phyloP scores from a whole-genome alignment of 78 protist species.

The Polysphondylium violaceum region DNA sequence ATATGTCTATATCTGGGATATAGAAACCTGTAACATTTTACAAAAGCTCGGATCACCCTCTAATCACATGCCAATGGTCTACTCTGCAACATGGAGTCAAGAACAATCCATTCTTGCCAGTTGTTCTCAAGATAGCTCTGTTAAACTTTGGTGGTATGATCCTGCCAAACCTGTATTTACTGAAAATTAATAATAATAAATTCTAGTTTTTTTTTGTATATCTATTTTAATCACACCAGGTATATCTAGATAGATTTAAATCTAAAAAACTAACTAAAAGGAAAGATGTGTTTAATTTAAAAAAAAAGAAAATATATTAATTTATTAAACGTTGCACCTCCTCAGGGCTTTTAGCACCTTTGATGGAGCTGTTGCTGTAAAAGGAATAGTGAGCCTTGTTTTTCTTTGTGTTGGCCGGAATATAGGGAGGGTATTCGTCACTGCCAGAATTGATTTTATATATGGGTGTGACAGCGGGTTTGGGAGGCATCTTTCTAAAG shows the following conservation, averaged over 20 bases:
- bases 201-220: too few species aligned
- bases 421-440: background rate
- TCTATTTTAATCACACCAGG: too few species aligned
- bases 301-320: too few species aligned
- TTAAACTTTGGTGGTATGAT: conserved; percentile 82
- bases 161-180: conserved; percentile 43
- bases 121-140: conserved; percentile 82
- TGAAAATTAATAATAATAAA: background rate
- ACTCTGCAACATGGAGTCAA: conserved; percentile 82
- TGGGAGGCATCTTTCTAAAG: conserved; percentile 72
- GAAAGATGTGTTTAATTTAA: too few species aligned
- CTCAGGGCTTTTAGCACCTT: too few species aligned
- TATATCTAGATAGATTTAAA: too few species aligned
- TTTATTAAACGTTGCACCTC: too few species aligned
- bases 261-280: too few species aligned
- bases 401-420: too few species aligned
- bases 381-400: too few species aligned
- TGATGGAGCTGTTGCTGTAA: too few species aligned
- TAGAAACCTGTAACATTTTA: conserved; percentile 69
- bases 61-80: conserved; percentile 48
- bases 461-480: conserved; percentile 2
- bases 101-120: conserved; percentile 75
- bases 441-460: conserved; percentile 14
- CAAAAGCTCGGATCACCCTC: conserved; percentile 72
- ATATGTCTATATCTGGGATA: conserved; percentile 82